A percentile compares a stretch with the other conserved stretches of the same genome.
Conservation (phyloP, 495 filamentous ascomycete species). For the Cercophora sp. region DNA sequence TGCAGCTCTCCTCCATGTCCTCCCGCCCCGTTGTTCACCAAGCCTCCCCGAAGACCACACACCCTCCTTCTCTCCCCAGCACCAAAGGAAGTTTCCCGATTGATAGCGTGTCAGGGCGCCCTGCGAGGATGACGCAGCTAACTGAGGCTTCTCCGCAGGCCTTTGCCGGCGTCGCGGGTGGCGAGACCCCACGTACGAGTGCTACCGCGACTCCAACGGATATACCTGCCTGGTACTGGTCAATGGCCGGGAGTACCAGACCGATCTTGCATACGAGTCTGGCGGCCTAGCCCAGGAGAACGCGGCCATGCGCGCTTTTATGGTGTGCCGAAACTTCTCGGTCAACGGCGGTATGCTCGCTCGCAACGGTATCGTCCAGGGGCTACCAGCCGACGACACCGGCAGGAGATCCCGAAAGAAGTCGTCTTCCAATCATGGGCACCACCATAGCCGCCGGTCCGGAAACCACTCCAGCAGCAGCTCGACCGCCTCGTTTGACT, state of each 20-base stretch:
- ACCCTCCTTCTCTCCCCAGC: background rate
- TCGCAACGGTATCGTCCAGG: slow-evolving; percentile 81
- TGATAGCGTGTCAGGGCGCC: slow-evolving; percentile 26
- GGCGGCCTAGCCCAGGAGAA: slow-evolving; percentile 85
- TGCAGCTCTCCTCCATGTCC: slow-evolving; percentile 41
- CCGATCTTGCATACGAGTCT: slow-evolving; percentile 76
- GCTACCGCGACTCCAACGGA: slow-evolving; percentile 65
- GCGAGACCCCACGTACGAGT: slow-evolving; percentile 88
- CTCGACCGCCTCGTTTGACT: slow-evolving; percentile 54
- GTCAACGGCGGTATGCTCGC: slow-evolving; percentile 91
- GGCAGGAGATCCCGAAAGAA: slow-evolving; percentile 41
- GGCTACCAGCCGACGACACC: slow-evolving; percentile 63
- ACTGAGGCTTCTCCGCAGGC: slow-evolving; percentile 57
- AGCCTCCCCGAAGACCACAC: too few species aligned
- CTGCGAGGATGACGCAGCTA: slow-evolving; percentile 38
- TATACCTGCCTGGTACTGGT: slow-evolving; percentile 90
- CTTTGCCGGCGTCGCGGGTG: slow-evolving; percentile 94
- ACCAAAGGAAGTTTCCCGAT: slow-evolving; percentile 19
- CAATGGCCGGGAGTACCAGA: slow-evolving; percentile 95
- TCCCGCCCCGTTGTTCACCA: slow-evolving; percentile 27
- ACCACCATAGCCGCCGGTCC: slow-evolving; percentile 35
- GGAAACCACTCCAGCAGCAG: slow-evolving; percentile 54
- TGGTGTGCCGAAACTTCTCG: slow-evolving; percentile 98
- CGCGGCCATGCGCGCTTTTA: slow-evolving; percentile 93
- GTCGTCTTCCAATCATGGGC: slow-evolving; percentile 40